Percentiles rank a stretch among this genome's conserved stretches.
phyloP scores from a whole-genome alignment of 108 stramenopile species.

The Discostella pseudostelligera region DNA sequence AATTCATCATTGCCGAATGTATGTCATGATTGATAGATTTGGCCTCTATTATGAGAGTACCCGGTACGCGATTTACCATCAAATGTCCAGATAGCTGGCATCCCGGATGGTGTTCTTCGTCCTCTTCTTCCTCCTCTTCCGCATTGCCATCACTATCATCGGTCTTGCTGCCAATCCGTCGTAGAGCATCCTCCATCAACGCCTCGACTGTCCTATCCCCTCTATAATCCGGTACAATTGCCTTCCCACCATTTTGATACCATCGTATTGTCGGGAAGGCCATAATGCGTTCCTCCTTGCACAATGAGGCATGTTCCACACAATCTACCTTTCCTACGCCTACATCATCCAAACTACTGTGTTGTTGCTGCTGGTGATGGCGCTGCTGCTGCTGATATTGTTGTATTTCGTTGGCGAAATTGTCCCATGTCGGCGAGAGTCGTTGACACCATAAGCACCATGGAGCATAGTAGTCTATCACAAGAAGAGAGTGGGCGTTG shows the following conservation, averaged over 20 bases:
- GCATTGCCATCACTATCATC: slow-evolving; percentile 37
- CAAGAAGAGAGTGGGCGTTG: slow-evolving; percentile 67
- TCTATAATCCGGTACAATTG: slow-evolving; percentile 67
- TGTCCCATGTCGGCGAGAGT: slow-evolving; percentile 94
- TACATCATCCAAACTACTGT: slow-evolving; percentile 22
- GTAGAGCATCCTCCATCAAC: slow-evolving; percentile 64
- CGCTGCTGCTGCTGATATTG: neutral
- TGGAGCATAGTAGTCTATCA: slow-evolving; percentile 90
- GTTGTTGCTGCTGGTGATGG: neutral
- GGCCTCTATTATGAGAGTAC: slow-evolving; percentile 96
- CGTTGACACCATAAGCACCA: slow-evolving; percentile 95
- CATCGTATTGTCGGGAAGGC: slow-evolving; percentile 80
- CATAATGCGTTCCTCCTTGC: slow-evolving; percentile 60
- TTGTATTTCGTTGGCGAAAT: slow-evolving; percentile 69
- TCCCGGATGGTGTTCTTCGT: slow-evolving; percentile 75
- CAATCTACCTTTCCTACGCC: slow-evolving; percentile 92
- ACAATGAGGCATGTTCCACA: slow-evolving; percentile 65
- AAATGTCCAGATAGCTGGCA: slow-evolving; percentile 84
- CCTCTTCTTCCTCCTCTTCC: slow-evolving; percentile 53
- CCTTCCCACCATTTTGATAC: slow-evolving; percentile 39
- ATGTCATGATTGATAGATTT: slow-evolving; percentile 89
- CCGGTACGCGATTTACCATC: slow-evolving; percentile 95
- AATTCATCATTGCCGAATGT: slow-evolving; percentile 91
- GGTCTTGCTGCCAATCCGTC: slow-evolving; percentile 43
- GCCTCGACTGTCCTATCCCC: slow-evolving; percentile 89